A percentile compares a stretch with the other conserved stretches of the same genome.
Conservation (phyloP, 306 rosid genomes). For the Carpinus viminea region DNA sequence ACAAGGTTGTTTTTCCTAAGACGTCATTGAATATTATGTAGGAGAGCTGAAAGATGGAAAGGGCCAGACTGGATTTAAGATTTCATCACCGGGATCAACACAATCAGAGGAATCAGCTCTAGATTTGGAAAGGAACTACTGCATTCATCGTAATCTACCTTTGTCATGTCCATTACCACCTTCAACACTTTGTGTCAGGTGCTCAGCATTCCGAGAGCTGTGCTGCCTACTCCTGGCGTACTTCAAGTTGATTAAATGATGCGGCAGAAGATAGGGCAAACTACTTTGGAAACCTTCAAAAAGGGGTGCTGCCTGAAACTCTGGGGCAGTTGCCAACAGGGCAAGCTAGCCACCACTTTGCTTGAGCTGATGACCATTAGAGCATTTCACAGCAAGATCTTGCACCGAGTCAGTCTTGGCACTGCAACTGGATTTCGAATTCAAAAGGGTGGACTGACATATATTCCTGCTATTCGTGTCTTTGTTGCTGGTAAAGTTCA, state of each 20-base stretch:
- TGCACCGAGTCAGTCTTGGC: conserved; percentile 89
- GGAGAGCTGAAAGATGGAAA: conserved; percentile 81
- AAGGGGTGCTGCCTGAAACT: conserved; percentile 93
- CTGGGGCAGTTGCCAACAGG: conserved; percentile 85
- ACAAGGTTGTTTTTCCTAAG: conserved; percentile 17
- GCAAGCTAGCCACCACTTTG: conserved; percentile 87
- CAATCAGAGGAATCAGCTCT: conserved; percentile 82
- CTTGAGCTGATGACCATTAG: conserved; percentile 97
- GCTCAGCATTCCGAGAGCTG: conserved; percentile 84
- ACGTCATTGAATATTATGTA: conserved; percentile 29
- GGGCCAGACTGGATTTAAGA: conserved; percentile 55
- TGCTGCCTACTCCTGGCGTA: conserved; percentile 96
- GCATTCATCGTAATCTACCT: conserved; percentile 56
- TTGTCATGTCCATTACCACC: conserved; percentile 63
- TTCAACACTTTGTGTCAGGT: conserved; percentile 75
- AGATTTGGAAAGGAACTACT: conserved; percentile 76
- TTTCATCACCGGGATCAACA: conserved; percentile 72
- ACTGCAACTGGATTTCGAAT: conserved; percentile 97
- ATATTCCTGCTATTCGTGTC: conserved; percentile 93
- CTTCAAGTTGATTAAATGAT: conserved; percentile 77
- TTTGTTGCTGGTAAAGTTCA: conserved; percentile 94
- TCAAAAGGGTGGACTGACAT: conserved; percentile 79
- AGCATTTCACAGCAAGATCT: conserved; percentile 94
- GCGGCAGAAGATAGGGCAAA: conserved; percentile 90
- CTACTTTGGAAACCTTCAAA: conserved; percentile 89